Percentiles rank a stretch among this genome's conserved stretches.
Evolutionary conservation across 805 yeast species (phyloP).

Genomic region (Candida cerambycidarum): DNA sequence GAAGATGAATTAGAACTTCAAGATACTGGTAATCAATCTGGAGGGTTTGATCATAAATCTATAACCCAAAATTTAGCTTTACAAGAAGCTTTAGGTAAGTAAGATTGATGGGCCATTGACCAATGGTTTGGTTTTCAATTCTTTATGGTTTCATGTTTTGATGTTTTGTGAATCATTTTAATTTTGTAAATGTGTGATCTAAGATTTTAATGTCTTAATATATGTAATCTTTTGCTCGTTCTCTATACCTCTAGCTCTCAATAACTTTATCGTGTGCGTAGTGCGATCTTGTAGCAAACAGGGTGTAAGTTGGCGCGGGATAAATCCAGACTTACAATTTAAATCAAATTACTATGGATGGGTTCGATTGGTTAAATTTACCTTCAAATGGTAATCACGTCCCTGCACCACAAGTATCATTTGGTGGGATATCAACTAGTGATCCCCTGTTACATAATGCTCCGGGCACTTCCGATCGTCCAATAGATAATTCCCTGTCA

Average conservation of each 20-base stretch:
- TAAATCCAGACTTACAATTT: not conserved
- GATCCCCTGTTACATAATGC: constrained; percentile 3
- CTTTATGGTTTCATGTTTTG: too few species aligned
- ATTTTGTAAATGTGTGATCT: too few species aligned
- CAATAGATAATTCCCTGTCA: constrained; percentile 1
- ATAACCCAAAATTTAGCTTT: constrained; percentile 29
- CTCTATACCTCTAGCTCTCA: too few species aligned
- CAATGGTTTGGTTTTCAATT: constrained; percentile 15
- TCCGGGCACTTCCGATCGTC: not conserved
- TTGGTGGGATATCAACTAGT: constrained; percentile 29
- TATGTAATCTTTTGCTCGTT: too few species aligned
- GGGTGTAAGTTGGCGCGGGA: too few species aligned
- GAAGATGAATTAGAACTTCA: constrained; percentile 10
- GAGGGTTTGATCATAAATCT: constrained; percentile 8
- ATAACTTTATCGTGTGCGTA: too few species aligned
- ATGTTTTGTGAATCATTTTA: too few species aligned
- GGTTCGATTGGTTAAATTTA: constrained; percentile 55
- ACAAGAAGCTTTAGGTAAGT: constrained; percentile 29
- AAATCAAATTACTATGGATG: constrained; percentile 20
- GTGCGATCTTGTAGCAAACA: too few species aligned
- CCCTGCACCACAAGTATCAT: constrained; percentile 54
- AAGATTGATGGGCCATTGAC: too few species aligned
- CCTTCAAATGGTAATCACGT: constrained; percentile 6
- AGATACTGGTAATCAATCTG: constrained; percentile 25
- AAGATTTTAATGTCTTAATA: too few species aligned